A percentile compares a stretch with the other conserved stretches of the same genome.
phyloP scores from a whole-genome alignment of 208 protist species.

The Angomonas deanei region DNA sequence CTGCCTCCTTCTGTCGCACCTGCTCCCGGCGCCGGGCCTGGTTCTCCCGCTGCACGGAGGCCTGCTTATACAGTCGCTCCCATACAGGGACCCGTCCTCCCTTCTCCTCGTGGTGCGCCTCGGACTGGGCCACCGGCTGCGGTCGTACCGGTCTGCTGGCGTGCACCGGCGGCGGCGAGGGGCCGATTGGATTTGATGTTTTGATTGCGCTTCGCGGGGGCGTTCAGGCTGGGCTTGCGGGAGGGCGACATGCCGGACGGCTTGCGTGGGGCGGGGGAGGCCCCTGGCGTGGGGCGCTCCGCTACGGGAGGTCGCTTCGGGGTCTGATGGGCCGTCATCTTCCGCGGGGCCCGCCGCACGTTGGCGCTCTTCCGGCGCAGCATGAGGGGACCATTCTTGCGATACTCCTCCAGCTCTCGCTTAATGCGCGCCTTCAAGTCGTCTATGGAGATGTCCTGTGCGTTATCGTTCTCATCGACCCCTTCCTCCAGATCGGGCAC shows the following conservation, averaged over 20 bases:
- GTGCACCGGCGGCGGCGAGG: background rate
- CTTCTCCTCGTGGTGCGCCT: background rate
- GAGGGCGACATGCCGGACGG: background rate
- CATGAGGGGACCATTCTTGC: constrained; percentile 37
- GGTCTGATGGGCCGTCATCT: background rate
- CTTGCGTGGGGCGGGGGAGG: background rate
- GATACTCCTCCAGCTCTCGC: constrained; percentile 64
- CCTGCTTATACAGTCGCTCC: constrained; percentile 34
- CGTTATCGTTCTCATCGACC: constrained; percentile 32
- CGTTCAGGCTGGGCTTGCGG: background rate
- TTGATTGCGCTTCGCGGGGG: background rate
- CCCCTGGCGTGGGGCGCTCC: background rate
- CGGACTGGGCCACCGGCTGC: background rate
- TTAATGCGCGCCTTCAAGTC: constrained; percentile 55
- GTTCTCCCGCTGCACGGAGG: constrained; percentile 18
- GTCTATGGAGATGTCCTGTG: constrained; percentile 33
- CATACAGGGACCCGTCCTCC: constrained; percentile 18
- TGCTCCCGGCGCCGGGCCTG: constrained; percentile 15
- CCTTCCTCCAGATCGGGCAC: constrained; percentile 36
- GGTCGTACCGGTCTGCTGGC: background rate
- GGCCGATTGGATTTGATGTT: background rate
- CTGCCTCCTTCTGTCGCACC: constrained; percentile 9
- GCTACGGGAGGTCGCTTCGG: background rate
- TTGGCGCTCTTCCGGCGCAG: background rate
- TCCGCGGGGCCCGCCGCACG: background rate